Evolutionary conservation across 768 basidiomycete genomes (phyloP).

Genomic region (Calocybe indica): DNA sequence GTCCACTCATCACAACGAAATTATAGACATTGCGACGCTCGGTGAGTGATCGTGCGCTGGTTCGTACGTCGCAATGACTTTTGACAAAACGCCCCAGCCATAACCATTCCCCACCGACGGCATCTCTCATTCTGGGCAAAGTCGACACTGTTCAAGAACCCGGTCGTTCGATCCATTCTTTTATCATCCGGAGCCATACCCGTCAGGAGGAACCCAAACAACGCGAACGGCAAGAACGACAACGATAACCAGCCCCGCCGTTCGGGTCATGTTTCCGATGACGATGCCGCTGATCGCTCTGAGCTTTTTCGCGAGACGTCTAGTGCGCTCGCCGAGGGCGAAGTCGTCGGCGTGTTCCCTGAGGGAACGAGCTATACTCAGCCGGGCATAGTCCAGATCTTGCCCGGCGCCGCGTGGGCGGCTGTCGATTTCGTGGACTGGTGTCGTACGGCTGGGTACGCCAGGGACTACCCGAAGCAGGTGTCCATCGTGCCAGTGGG

Average conservation of each 20-base stretch:
- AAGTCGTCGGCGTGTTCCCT: constrained; percentile 65
- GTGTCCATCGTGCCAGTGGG: constrained; percentile 56
- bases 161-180: constrained; percentile 43
- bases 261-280: constrained; percentile 23
- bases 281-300: background rate
- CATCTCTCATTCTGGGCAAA: constrained; percentile 69
- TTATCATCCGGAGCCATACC: constrained; percentile 66
- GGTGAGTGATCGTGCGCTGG: constrained; percentile 19
- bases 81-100: constrained; percentile 24
- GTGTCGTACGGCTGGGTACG: constrained; percentile 12
- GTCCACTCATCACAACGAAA: constrained; percentile 65
- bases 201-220: constrained; percentile 59
- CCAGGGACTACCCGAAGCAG: constrained; percentile 14
- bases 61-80: background rate
- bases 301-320: constrained; percentile 50
- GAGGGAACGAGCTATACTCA: constrained; percentile 53
- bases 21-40: constrained; percentile 48
- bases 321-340: constrained; percentile 42
- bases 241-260: background rate
- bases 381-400: constrained; percentile 38
- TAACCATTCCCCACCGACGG: constrained; percentile 53
- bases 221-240: constrained; percentile 7
- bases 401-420: constrained; percentile 67
- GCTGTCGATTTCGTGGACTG: constrained; percentile 61
- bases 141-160: constrained; percentile 58